Percentiles rank a stretch among this genome's conserved stretches.
These are phyloP conservation scores for Telfairia occidentalis DNA, from an alignment of 331 rosid genomes.

Conservation along the genomic window DNA sequence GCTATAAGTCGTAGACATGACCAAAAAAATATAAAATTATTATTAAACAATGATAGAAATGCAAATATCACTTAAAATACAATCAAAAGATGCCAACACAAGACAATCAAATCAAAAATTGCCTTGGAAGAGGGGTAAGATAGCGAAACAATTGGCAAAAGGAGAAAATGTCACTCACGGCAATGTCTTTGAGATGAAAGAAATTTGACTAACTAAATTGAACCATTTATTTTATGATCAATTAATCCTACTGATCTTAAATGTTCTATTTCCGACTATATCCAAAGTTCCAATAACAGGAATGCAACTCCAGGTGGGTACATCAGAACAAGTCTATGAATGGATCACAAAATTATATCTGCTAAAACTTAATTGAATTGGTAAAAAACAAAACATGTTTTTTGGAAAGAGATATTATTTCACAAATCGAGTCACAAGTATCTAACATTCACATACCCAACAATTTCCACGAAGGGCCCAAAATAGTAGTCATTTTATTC, in stretches of 20 bases:
- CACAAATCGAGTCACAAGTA: too few species aligned
- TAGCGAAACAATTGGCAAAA: neutral
- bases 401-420: too few species aligned
- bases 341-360: neutral
- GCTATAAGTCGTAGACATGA: constrained; percentile 11
- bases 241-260: neutral
- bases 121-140: neutral
- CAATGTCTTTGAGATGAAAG: neutral
- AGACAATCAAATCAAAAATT: neutral
- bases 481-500: neutral
- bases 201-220: neutral
- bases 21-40: constrained; percentile 10
- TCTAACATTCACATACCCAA: neutral
- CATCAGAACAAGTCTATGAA: neutral
- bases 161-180: neutral
- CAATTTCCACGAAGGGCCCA: neutral
- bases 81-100: neutral
- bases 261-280: neutral
- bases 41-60: neutral
- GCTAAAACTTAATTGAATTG: neutral
- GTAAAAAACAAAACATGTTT: neutral
- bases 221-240: neutral
- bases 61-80: neutral
- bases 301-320: neutral
- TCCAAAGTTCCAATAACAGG: neutral